Evolutionary conservation across 2,329 filamentous ascomycete species (phyloP), one percentile per base, ranked within the genome.

Genomic region (Elsinoe australis): DNA sequence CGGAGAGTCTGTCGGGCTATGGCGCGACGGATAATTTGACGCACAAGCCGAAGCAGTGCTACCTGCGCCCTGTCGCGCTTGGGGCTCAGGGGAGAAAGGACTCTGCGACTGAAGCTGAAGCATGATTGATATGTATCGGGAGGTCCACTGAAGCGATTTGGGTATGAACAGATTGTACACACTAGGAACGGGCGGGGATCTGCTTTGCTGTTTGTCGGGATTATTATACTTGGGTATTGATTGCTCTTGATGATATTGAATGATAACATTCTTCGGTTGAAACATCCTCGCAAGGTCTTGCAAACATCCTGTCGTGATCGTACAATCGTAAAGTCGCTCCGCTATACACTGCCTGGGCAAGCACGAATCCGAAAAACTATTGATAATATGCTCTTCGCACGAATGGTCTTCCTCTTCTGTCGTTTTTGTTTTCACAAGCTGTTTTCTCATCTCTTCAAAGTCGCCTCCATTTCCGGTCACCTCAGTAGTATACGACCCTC

Each of bases 1-100:
- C 60, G 7, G 48, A 51, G n/a, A 49, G 49, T n/a, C 51, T 62
- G 3, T 49, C 51, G 5, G 51, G 53, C 4, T 60, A 57, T 32
- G 46, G 44, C 2, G 54, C 54, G 2, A 36, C 52, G 7, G 62
- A 64, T 47, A 52, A 51, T n/a, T 33, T 64, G 3, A 63, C 60
- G 10, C 58, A 59, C 51, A 36, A 47, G 5, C 61, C 62, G 17
- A 35, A 57, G 41, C 52, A 59, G 41, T 59, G 54, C 21, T 64
- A 61, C 49, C 29, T 62, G 3, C 19, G 45, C 8, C 45, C 34
- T 8, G 3, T 49, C 33, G 14, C 49, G 42, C 17, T 38, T n/a
- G 1, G 12, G 36, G 34, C 14, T 34, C n/a, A n/a, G n/a, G 32
- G 10, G 8, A 45, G 32, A 12, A 39, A 39, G 22, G 45, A 48